Conservation (phyloP, 371 early-diverging fungal genomes). For the Nematocida ausubeli region DNA sequence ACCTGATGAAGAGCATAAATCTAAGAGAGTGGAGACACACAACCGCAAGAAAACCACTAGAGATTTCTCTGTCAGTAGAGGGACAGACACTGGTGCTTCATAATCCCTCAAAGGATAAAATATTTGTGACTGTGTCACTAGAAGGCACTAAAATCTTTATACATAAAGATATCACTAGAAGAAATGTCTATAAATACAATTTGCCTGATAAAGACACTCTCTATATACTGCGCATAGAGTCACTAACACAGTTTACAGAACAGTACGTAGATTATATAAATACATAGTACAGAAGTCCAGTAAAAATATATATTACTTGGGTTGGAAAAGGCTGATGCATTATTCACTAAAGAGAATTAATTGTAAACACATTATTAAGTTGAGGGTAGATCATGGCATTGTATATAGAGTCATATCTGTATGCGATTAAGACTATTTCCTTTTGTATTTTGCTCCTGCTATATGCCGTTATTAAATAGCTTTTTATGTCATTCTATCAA, state of each 20-base stretch:
- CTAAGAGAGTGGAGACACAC: conserved; percentile 7
- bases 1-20: neutral
- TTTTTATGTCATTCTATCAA: no score
- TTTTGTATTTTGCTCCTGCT: no score
- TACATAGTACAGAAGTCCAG: no score
- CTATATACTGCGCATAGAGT: neutral
- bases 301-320: no score
- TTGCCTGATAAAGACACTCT: neutral
- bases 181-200: neutral
- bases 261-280: no score
- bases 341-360: no score
- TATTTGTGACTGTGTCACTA: neutral
- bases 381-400: no score
- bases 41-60: neutral
- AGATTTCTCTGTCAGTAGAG: neutral
- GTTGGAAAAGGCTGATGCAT: no score
- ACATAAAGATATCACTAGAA: neutral
- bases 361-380: no score
- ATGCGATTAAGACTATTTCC: no score
- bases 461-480: no score
- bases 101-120: neutral
- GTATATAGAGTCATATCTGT: no score
- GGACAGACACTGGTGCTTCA: neutral
- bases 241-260: neutral
- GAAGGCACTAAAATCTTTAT: neutral